Conservation (phyloP, 306 rosid genomes). For the Cucurbita ficifolia region DNA sequence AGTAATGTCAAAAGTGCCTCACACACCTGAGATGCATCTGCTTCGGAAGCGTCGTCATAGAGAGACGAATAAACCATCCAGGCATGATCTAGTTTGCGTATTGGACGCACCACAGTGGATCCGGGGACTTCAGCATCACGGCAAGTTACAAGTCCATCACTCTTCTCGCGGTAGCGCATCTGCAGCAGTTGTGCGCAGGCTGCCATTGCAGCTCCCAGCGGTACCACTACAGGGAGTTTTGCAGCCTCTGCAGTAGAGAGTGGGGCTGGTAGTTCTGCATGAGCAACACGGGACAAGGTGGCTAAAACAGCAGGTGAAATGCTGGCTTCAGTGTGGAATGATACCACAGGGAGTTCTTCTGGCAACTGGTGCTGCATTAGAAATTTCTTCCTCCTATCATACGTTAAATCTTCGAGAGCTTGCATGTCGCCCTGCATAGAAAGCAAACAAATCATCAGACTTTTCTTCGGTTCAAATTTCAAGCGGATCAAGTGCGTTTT, state of each 20-base stretch:
- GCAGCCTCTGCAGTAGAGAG: conserved; percentile 39
- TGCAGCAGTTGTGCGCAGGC: conserved; percentile 91
- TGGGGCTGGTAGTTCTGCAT: conserved; percentile 69
- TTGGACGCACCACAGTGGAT: conserved; percentile 71
- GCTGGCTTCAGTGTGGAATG: conserved; percentile 75
- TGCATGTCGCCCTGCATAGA: conserved; percentile 77
- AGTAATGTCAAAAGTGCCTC: conserved; percentile 84
- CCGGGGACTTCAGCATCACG: conserved; percentile 93
- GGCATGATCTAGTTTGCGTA: conserved; percentile 73
- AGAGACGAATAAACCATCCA: conserved; percentile 93
- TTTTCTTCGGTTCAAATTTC: not conserved
- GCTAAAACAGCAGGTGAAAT: conserved; percentile 68
- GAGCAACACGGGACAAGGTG: conserved; percentile 76
- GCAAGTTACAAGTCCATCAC: conserved; percentile 86
- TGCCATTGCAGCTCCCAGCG: conserved; percentile 95
- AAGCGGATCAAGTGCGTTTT: too few species aligned
- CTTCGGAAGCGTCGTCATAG: conserved; percentile 46
- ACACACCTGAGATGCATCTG: conserved; percentile 83
- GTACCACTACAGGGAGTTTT: conserved; percentile 73
- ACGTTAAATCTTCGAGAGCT: conserved; percentile 89
- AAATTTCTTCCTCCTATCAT: conserved; percentile 74
- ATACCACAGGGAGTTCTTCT: conserved; percentile 62
- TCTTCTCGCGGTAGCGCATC: conserved; percentile 73
- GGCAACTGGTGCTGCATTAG: conserved; percentile 60
- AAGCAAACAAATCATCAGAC: not conserved